Percentiles rank a stretch among this genome's conserved stretches.
phyloP scores from a whole-genome alignment of 1,139 yeast species.

The Hansenula sp. region DNA sequence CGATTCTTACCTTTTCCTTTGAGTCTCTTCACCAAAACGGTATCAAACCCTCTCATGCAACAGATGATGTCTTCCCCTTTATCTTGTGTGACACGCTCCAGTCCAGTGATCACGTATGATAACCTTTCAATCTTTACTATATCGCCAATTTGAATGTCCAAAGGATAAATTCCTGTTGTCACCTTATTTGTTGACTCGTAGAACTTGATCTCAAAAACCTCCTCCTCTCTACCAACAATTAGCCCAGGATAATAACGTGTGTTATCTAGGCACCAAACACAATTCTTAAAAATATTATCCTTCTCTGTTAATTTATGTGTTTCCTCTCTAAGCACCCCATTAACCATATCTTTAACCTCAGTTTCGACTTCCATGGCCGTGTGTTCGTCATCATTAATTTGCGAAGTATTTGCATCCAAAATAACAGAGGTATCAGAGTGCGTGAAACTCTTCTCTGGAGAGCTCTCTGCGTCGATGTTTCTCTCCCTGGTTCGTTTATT shows the following conservation, averaged over 20 bases:
- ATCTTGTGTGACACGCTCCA: constrained; percentile 25
- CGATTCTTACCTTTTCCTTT: constrained; percentile 18
- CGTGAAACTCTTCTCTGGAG: background rate
- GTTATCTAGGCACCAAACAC: constrained; percentile 32
- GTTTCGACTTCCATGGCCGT: background rate
- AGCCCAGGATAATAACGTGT: constrained; percentile 30
- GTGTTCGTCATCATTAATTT: background rate
- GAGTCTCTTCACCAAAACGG: constrained; percentile 33
- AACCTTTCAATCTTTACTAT: constrained; percentile 25
- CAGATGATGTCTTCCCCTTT: constrained; percentile 25
- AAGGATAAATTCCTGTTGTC: constrained; percentile 16
- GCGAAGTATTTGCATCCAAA: background rate
- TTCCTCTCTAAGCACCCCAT: constrained; percentile 5
- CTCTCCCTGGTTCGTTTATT: background rate
- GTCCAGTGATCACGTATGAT: constrained; percentile 42
- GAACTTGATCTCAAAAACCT: constrained; percentile 18
- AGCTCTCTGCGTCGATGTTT: background rate
- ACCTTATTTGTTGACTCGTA: constrained; percentile 16
- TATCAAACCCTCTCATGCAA: constrained; percentile 59
- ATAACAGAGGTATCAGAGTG: background rate
- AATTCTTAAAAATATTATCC: constrained; percentile 25
- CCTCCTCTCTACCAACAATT: constrained; percentile 13
- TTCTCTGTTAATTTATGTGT: constrained; percentile 11
- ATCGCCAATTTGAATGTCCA: constrained; percentile 41
- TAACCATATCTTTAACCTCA: background rate